Evolutionary conservation across 2,329 filamentous ascomycete genomes (phyloP), one percentile per base, ranked within the genome.

Genomic region (Aspergillus sp.): DNA sequence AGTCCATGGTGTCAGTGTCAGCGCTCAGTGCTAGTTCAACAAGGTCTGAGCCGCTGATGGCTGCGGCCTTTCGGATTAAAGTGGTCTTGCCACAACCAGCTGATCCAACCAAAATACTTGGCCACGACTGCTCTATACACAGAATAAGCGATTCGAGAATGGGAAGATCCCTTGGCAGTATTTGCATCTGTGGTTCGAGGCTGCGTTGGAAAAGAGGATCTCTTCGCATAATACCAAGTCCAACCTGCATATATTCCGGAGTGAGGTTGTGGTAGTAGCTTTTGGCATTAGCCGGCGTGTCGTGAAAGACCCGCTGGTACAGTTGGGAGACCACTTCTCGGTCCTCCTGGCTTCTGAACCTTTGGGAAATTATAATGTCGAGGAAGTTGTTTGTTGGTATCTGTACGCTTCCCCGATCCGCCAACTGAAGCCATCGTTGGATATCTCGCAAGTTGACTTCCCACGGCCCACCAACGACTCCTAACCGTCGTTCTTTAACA

Each of bases 1-100:
- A 80, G 66, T 98, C 93, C 83, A 95, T 95, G 1, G 91, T 90
- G 64, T 98, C 93, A 36, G 95, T 87, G 57, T 98, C 94, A 6
- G 90, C 85, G 61, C 95, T 98, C 69, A 98, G 82, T 1, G 90
- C 83, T 56, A 97, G 88, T 11, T 89, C 86, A 29, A 90, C 79
- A 4, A 97, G 72, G 1, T 82, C 75, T 43, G 85, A 85, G 26
- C 93, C 93, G 34, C 81, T 81, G 26, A 86, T 70, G 9, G 86
- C 83, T n/a, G 93, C 90, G 27, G 95, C 75, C 50, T 91, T 84
- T 47, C 85, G 78, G 10, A 98, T 71, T 5, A 95, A 74, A 5
- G 81, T 79, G 1, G 88, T 91, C 67, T 98, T 98, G 27, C 93
- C 93, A 51, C 82, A 85, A 0, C 90, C 91, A 0, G 91, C 86